A percentile compares a stretch with the other conserved stretches of the same genome.
These are phyloP conservation scores for Trichoderma hamatum DNA, from an alignment of 2,329 filamentous ascomycete species.

Conservation along the genomic window DNA sequence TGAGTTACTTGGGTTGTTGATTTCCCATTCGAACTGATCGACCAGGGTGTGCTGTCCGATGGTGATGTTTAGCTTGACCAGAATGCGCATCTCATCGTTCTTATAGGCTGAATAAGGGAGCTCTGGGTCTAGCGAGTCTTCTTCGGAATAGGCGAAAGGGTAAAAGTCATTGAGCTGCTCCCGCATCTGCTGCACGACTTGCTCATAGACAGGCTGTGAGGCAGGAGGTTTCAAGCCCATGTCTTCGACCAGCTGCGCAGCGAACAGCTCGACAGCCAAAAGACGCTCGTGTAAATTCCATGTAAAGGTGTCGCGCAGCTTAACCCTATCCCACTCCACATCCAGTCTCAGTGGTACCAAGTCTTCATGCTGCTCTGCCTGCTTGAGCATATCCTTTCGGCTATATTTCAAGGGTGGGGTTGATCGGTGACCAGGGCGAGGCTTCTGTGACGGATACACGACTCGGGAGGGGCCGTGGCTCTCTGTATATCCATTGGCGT, in stretches of 20 bases:
- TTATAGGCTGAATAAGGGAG: conserved; percentile 93
- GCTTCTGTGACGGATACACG: conserved; percentile 78
- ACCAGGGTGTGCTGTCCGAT: conserved; percentile 92
- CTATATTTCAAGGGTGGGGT: conserved; percentile 73
- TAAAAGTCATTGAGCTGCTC: conserved; percentile 94
- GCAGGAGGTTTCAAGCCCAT: conserved; percentile 77
- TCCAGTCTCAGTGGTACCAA: conserved; percentile 89
- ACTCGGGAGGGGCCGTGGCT: conserved; percentile 63
- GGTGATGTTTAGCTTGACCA: conserved; percentile 96
- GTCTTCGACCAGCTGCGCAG: conserved; percentile 88
- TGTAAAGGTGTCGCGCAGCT: conserved; percentile 94
- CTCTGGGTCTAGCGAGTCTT: conserved; percentile 86
- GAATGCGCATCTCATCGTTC: conserved; percentile 97
- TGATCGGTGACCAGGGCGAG: conserved; percentile 74
- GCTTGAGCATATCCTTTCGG: conserved; percentile 78
- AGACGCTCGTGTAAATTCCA: conserved; percentile 96
- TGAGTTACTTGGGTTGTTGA: conserved; percentile 91
- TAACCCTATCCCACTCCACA: conserved; percentile 93
- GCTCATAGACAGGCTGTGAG: conserved; percentile 63
- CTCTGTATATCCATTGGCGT: conserved; percentile 84
- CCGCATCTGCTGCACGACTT: conserved; percentile 69
- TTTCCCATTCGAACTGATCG: conserved; percentile 99
- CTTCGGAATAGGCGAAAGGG: conserved; percentile 85
- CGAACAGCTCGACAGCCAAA: conserved; percentile 78
- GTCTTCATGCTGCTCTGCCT: conserved; percentile 90